These are phyloP conservation scores for Tolypocladium tropicale DNA, from an alignment of 2,329 filamentous ascomycete species.

Conservation along the genomic window DNA sequence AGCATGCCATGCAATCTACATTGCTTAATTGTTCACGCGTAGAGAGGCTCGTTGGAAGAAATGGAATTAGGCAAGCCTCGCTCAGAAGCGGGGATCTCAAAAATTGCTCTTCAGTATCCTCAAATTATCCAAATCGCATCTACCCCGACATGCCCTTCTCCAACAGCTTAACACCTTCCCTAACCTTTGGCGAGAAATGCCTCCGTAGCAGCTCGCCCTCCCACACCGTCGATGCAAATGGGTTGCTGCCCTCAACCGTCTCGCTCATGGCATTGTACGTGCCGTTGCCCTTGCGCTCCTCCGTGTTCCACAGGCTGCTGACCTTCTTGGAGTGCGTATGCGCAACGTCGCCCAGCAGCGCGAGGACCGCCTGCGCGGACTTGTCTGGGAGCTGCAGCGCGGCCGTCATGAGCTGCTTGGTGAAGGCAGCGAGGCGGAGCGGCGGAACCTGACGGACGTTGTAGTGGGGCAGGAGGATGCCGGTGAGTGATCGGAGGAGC, in stretches of 20 bases:
- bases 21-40: neutral
- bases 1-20: neutral
- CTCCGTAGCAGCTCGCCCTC: slow-evolving; percentile 77
- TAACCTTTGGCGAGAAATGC: slow-evolving; percentile 81
- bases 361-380: slow-evolving; percentile 69
- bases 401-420: slow-evolving; percentile 77
- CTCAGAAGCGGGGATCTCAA: neutral
- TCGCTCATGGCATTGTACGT: slow-evolving; percentile 64
- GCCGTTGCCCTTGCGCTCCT: slow-evolving; percentile 87
- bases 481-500: slow-evolving; percentile 75
- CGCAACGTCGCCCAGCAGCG: slow-evolving; percentile 66
- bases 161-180: slow-evolving; percentile 60
- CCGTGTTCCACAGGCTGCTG: slow-evolving; percentile 81
- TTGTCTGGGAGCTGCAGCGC: slow-evolving; percentile 86
- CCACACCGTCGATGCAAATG: slow-evolving; percentile 85
- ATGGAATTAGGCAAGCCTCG: neutral
- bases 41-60: neutral
- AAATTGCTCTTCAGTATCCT: neutral
- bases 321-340: slow-evolving; percentile 78
- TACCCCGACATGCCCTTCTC: slow-evolving; percentile 51
- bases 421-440: slow-evolving; percentile 78
- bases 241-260: slow-evolving; percentile 78
- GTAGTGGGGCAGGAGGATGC: slow-evolving; percentile 66
- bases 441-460: slow-evolving; percentile 69
- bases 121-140: neutral